Conservation (phyloP, 495 filamentous ascomycete species). For the Lentithecium fluviatile region DNA sequence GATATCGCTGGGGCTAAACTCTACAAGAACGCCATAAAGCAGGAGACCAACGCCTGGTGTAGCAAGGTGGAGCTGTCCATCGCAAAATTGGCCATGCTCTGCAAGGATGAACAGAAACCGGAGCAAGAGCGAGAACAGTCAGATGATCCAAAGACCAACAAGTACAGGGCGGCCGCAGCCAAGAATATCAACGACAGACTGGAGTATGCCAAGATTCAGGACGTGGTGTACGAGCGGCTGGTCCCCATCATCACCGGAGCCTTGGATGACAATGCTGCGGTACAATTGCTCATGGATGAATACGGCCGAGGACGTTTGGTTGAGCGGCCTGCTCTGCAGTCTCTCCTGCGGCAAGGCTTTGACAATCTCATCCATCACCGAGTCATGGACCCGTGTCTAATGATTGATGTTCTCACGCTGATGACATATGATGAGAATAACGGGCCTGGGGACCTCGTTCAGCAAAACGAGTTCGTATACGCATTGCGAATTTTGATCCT, state of each 20-base stretch:
- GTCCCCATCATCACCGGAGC: slow-evolving; percentile 59
- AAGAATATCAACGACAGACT: slow-evolving; percentile 23
- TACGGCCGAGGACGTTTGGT: slow-evolving; percentile 57
- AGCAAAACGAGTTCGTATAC: slow-evolving; percentile 56
- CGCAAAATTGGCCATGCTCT: slow-evolving; percentile 75
- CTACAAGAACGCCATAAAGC: slow-evolving; percentile 58
- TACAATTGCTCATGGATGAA: slow-evolving; percentile 69
- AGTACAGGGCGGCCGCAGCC: neutral
- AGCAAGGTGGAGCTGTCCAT: slow-evolving; percentile 90
- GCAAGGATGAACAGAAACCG: slow-evolving; percentile 49
- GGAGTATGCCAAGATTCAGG: slow-evolving; percentile 69
- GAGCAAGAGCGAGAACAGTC: slow-evolving; percentile 30
- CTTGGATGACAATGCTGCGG: slow-evolving; percentile 73
- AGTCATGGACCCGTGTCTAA: slow-evolving; percentile 60
- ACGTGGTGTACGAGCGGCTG: slow-evolving; percentile 64
- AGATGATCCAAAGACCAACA: neutral
- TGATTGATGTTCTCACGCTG: slow-evolving; percentile 83
- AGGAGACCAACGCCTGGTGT: slow-evolving; percentile 77
- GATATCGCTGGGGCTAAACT: slow-evolving; percentile 66
- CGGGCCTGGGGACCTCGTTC: slow-evolving; percentile 38
- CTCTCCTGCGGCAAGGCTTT: slow-evolving; percentile 65
- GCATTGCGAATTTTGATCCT: slow-evolving; percentile 67
- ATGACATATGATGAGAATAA: slow-evolving; percentile 46
- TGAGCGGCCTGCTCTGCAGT: slow-evolving; percentile 61
- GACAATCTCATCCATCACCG: slow-evolving; percentile 64